A percentile compares a stretch with the other conserved stretches of the same genome.
Evolutionary conservation across 805 yeast genomes (phyloP).

Genomic region (Myxozyma geophila): DNA sequence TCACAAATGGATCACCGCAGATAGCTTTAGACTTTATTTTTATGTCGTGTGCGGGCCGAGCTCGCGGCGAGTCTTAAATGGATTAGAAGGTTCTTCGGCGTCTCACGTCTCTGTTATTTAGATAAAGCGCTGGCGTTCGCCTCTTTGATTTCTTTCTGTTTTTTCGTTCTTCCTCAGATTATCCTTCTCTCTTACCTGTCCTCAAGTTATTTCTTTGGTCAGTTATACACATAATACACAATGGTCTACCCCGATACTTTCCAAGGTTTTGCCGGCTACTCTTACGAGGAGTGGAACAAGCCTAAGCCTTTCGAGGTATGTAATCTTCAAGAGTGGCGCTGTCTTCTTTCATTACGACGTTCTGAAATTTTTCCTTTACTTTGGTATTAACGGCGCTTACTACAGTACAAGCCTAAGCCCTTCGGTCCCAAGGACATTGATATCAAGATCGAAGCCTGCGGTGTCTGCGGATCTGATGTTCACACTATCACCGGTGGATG

Average conservation of each 20-base stretch:
- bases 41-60: too few relatives aligned
- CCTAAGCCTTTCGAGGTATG: constrained; percentile 34
- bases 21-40: too few relatives aligned
- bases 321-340: too few relatives aligned
- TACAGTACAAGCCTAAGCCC: constrained; percentile 38
- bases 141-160: not conserved
- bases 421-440: constrained; percentile 45
- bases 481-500: constrained; percentile 59
- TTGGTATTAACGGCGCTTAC: too few relatives aligned
- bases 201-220: not conserved
- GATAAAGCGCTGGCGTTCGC: not conserved
- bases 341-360: too few relatives aligned
- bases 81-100: not conserved
- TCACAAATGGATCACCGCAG: too few relatives aligned
- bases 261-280: constrained; percentile 59
- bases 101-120: not conserved
- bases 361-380: too few relatives aligned
- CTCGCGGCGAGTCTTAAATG: not conserved
- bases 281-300: constrained; percentile 34
- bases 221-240: constrained; percentile 33
- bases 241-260: constrained; percentile 59
- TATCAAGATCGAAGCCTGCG: constrained; percentile 51
- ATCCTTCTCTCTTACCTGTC: not conserved
- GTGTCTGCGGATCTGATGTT: constrained; percentile 63
- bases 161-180: not conserved